Base-by-base conservation (phyloP, 2,329 filamentous ascomycete genomes). In the Aspergillus sp. region DNA sequence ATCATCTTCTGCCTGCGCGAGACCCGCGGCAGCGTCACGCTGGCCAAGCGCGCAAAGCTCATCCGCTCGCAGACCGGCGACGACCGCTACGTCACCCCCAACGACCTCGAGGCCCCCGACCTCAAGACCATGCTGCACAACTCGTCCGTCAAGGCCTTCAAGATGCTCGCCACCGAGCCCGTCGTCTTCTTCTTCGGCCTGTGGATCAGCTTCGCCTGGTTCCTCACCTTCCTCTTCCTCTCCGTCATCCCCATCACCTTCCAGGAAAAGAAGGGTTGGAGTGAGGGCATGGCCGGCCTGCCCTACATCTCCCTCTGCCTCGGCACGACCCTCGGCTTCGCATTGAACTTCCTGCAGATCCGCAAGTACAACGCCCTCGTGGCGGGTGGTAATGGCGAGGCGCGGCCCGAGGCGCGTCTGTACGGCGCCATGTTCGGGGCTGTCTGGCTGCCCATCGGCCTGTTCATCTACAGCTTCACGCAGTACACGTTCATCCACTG, bases 401-500 rank as follows among this genome's bases (percentile, higher is more conserved):
- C 71, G 0, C 43, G 17, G 2, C 76, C 77, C 3, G 77, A 79
- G 53, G 67, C 67, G n/a, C 74, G 77, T 17, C 71, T 79, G 2
- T 78, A 78, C 58, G 76, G 76, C n/a, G 75, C 76, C 46, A 72
- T 79, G 61, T 77, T 68, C 56, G 77, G 77, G 20, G 74, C 76
- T 20, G 57, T 77, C 55, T 77, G 71, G 68, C 68, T 79, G 11
- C 77, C 77, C 13, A 62, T 79, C 42, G 77, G 77, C 14, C 71
- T 80, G 2, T 79, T 79, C 70, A 77, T 81, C 63, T 81, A 81
- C 72, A 74, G 70, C 36, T 81, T 81, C 70, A 80, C 78, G 1
- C 78, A 81, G 61, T 81, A 81, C 62, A 71, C 66, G 4, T 70
- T 73, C 48, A 62, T 81, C 1, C 67, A 62, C 47, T 81, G 79